Base-by-base conservation (phyloP, 2,329 filamentous ascomycete genomes). In the Fusarium sublunatum region DNA sequence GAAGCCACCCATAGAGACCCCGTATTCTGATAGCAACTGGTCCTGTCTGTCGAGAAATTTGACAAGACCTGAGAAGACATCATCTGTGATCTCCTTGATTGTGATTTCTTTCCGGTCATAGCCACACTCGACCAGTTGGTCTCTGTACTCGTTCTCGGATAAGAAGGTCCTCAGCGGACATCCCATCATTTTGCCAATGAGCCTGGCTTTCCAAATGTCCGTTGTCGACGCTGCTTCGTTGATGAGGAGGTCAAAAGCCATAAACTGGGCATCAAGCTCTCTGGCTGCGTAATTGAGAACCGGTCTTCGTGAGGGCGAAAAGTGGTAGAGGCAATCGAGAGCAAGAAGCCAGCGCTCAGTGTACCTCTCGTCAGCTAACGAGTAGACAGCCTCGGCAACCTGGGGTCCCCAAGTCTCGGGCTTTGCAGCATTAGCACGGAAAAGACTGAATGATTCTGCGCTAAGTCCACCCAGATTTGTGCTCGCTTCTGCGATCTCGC, bases 291-390 rank as follows among this genome's bases (percentile, higher is more conserved):
- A 75, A 7, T 72, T 53, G 12, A 86, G 76, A 3, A 86, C 66
- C 0, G 79, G 78, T 50, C 72, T 75, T 12, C 84, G 74, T 1
- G 83, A 85, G 0, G 84, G 85, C 0, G 74, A 75, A 65, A 86
- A 87, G 67, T 87, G 83, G 51, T 87, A 87, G 6, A 86, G 68
- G 3, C 83, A 83, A 66, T 87, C 85, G 1, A 87, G 75, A 0
- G 80, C 84, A 1, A 87, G 75, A 1, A 87, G 73, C 83, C 83
- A 86, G n/a, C 70, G 65, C 45, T 83, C 72, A 0, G 50, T 51
- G 5, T 71, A 70, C 3, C 35, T 46, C 26, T 68, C 63, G 31
- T 72, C 65, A 0, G 61, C 59, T 13, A 78, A 26, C 3, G 67
- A 65, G 9, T 69, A 53, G 8, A 78, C 65, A 2, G 74, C 69